Evolutionary conservation across 202 grass and related monocot genomes (phyloP), one percentile per base, ranked within the genome.

Genomic region (Carex arenaria): DNA sequence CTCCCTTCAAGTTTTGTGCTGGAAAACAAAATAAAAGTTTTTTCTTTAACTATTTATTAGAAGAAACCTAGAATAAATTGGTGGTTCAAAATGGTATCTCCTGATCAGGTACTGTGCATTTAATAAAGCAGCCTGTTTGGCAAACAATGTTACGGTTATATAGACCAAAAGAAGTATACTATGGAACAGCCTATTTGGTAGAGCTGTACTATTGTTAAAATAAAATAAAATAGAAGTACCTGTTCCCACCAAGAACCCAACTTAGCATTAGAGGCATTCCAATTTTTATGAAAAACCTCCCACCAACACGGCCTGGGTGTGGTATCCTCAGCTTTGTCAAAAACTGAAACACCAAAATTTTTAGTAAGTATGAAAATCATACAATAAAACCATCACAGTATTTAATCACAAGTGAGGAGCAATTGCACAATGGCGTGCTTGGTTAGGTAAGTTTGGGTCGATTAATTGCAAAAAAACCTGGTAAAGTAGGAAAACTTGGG

Each of bases 181-280:
- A 36, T 34, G 15, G 52, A 51, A 76, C 43, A 73, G 43, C 42
- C 45, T 49, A 11, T 49, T 11, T 45, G 3, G 19, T 45, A 31
- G 23, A 55, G 72, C 8, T 42, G 13, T 42, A 32, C 64, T 36
- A 14, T 38, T 32, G 4, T 45, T 45, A 71, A 84, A 75, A 91
- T 26, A 69, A 69, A 91, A 69, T 19, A 86, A 63, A 85, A 75
- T 84, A 86, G 36, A 80, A 88, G 72, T 78, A 98, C 95, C 92
- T 98, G 85, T 98, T 98, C 40, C 96, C 96, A 78, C 93, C 96
- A 69, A 98, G 85, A 60, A 98, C 88, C 96, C 96, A 98, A 72
- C 88, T 92, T 52, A 98, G 75, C 96, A 98, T 98, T 43, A 87
- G 67, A 22, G 96, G 96, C 96, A 98, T 98, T 85, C 76, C 91